Base-by-base conservation (phyloP, 2,329 filamentous ascomycete genomes). In the Cercospora sesami region DNA sequence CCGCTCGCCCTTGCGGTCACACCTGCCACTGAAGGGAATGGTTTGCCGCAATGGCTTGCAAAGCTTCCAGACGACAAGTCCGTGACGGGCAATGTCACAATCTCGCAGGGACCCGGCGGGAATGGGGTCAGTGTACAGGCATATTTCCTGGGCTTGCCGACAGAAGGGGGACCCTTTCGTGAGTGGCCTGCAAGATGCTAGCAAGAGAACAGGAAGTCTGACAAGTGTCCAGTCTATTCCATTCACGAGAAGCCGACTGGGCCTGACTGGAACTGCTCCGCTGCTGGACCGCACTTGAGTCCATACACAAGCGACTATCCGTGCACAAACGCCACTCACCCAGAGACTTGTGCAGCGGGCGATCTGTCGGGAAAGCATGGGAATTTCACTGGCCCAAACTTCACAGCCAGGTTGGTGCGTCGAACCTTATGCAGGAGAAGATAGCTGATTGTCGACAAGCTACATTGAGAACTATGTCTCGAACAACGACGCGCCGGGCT, bases 391-490 rank as follows among this genome's bases (percentile, higher is more conserved):
- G 73, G 71, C 0, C 73, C 74, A 6, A 66, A 68, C 36, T 79
- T 74, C 69, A 73, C 76, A 4, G 72, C 74, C 16, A 76, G 60
- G 78, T 79, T 68, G 69, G 69, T 28, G n/a, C 5, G 7, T 14
- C 10, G 12, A 8, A n/a, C 31, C 14, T 18, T 10, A 21, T 26
- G 39, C 6, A 14, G 18, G 4, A 42, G 6, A 39, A 23, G n/a
- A 18, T 1, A 8, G 31, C 48, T 63, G 55, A 67, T 42, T 33
- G 48, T 18, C 53, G 4, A 14, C 26, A 62, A 84, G 81, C 70
- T 84, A 86, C 71, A 73, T 77, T 45, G 86, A 88, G 69, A 74
- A 77, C 42, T 88, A 83, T 78, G 69, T 84, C 42, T 83, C 85
- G 18, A 68, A 68, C 53, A 64, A 58, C 30, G 48, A 64, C 39